A percentile compares a stretch with the other conserved stretches of the same genome.
Conservation (phyloP, 495 filamentous ascomycete species). For the Chaetomidium leptoderma region DNA sequence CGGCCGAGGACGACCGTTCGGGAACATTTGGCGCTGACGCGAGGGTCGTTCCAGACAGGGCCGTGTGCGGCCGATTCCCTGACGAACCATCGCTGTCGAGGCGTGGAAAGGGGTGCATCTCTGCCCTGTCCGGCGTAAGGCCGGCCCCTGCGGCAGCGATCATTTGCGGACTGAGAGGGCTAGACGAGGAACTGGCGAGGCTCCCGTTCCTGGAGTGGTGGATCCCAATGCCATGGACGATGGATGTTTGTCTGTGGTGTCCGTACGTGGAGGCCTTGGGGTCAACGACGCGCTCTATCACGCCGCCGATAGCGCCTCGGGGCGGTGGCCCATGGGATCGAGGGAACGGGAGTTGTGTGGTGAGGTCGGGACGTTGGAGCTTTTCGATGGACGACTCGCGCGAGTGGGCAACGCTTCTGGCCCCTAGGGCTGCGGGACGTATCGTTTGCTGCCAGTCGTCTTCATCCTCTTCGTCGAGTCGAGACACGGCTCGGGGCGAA, state of each 20-base stretch:
- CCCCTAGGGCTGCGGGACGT: constrained; percentile 34
- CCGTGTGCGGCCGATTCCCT: constrained; percentile 36
- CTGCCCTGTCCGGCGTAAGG: constrained; percentile 41
- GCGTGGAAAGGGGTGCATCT: constrained; percentile 41
- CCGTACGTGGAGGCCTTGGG: constrained; percentile 60
- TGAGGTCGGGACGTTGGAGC: constrained; percentile 50
- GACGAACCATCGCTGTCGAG: constrained; percentile 38
- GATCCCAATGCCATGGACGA: constrained; percentile 85
- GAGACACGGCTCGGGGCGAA: constrained; percentile 39
- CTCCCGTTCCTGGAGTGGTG: constrained; percentile 89
- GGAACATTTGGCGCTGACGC: constrained; percentile 30
- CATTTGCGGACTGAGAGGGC: constrained; percentile 78
- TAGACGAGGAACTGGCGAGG: constrained; percentile 56
- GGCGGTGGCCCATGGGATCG: constrained; percentile 36
- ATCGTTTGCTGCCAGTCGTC: constrained; percentile 46
- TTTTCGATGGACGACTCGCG: constrained; percentile 50
- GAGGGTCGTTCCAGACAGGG: constrained; percentile 43
- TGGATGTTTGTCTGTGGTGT: constrained; percentile 90
- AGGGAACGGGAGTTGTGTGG: constrained; percentile 28
- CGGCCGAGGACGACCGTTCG: constrained; percentile 36
- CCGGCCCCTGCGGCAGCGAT: constrained; percentile 62
- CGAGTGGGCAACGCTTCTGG: constrained; percentile 43
- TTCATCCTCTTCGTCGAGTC: constrained; percentile 42
- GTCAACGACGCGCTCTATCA: constrained; percentile 59
- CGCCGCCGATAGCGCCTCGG: constrained; percentile 45